Percentiles rank a stretch among this genome's conserved stretches.
phyloP scores from a whole-genome alignment of 1,284 basidiomycete genomes.

The Moesziomyces sp. region DNA sequence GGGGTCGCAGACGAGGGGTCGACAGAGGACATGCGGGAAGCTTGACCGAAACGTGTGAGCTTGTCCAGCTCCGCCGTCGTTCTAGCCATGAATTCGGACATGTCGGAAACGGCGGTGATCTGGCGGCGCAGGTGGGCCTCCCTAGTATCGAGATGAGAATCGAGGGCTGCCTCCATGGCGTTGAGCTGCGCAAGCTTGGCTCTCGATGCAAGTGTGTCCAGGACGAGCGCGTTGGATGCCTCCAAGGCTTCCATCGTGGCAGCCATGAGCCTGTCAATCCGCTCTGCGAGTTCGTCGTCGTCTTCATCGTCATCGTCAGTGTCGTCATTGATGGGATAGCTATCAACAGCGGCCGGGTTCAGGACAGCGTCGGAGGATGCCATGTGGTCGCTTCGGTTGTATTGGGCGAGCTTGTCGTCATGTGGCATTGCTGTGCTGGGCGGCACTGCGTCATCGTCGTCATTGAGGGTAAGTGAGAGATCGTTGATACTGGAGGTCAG shows the following conservation, averaged over 20 bases:
- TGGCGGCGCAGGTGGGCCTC: conserved; percentile 36
- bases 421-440: neutral
- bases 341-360: neutral
- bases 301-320: neutral
- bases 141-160: conserved; percentile 32
- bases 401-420: neutral
- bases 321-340: neutral
- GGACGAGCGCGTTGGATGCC: conserved; percentile 32
- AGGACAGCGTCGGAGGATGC: neutral
- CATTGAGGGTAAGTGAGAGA: conserved; percentile 23
- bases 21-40: conserved; percentile 1
- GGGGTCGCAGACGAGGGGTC: conserved; percentile 14
- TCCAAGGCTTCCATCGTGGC: conserved; percentile 47
- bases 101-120: conserved; percentile 36
- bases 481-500: conserved; percentile 19
- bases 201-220: conserved; percentile 36
- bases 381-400: neutral
- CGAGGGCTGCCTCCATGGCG: conserved; percentile 39
- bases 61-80: conserved; percentile 28
- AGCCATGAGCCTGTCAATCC: conserved; percentile 40
- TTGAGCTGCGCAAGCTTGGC: conserved; percentile 44
- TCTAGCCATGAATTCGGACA: conserved; percentile 37
- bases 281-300: conserved; percentile 16
- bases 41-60: conserved; percentile 11
- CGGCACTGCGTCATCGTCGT: conserved; percentile 7